phyloP scores from a whole-genome alignment of 192 early-diverging fungal species.

The Coemansia sp. region DNA sequence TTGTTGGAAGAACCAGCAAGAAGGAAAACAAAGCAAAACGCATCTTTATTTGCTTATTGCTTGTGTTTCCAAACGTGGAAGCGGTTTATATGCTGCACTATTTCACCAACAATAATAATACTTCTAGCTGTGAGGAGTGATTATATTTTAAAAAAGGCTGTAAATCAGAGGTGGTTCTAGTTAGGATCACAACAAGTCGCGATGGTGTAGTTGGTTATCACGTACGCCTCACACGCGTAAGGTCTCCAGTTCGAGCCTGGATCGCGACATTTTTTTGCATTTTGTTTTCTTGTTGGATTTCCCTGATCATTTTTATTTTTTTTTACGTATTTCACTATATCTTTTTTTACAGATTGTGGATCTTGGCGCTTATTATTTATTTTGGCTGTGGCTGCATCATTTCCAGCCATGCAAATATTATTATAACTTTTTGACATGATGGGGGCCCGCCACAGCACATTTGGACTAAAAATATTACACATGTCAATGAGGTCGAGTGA shows the following conservation, averaged over 20 bases:
- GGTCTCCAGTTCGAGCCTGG: slow-evolving; percentile 53
- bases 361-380: no score
- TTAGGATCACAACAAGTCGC: neutral
- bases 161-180: neutral
- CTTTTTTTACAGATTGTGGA: neutral
- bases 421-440: neutral
- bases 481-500: neutral
- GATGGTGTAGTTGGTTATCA: slow-evolving; percentile 54
- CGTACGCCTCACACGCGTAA: slow-evolving; percentile 44
- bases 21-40: no score
- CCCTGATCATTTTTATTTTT: neutral
- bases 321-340: neutral
- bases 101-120: no score
- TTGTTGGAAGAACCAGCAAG: no score
- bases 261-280: slow-evolving; percentile 21
- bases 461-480: neutral
- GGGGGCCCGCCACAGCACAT: neutral
- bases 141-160: neutral
- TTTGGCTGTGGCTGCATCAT: no score
- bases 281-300: slow-evolving; percentile 6
- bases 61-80: neutral
- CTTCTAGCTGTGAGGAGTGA: neutral
- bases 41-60: neutral
- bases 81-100: neutral
- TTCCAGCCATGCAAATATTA: no score